These are phyloP conservation scores for Nigrospora sphaerica DNA, from an alignment of 2,329 filamentous ascomycete species.

Conservation along the genomic window DNA sequence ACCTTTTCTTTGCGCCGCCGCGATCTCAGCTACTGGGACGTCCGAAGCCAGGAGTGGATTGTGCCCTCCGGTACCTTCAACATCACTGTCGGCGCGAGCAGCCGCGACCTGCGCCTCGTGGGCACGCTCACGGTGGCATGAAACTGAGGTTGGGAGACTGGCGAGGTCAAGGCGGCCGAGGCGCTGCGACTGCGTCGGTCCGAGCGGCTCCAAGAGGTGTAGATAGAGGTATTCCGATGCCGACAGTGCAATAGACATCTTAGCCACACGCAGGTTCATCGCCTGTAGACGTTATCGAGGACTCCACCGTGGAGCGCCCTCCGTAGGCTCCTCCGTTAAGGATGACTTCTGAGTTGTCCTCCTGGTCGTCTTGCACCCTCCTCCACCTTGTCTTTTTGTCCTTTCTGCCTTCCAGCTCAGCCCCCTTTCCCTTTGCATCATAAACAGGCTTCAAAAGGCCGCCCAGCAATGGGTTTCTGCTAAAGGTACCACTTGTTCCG, in stretches of 20 bases:
- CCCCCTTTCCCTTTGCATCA: slow-evolving; percentile 45
- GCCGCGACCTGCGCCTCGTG: not conserved
- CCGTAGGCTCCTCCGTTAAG: slow-evolving; percentile 49
- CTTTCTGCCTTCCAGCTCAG: slow-evolving; percentile 32
- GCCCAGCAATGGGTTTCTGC: slow-evolving; percentile 60
- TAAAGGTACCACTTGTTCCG: slow-evolving; percentile 52
- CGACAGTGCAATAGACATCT: not conserved
- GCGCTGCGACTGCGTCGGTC: no score
- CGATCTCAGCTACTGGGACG: slow-evolving; percentile 62
- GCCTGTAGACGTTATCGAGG: slow-evolving; percentile 5
- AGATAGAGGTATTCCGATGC: no score
- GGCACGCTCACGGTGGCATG: not conserved
- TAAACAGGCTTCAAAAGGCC: slow-evolving; percentile 59
- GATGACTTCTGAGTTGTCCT: slow-evolving; percentile 52
- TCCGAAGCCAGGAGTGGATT: slow-evolving; percentile 51
- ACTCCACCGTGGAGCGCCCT: slow-evolving; percentile 12
- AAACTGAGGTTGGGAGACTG: not conserved
- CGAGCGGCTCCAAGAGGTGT: no score
- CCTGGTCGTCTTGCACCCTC: slow-evolving; percentile 52
- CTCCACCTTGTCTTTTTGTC: slow-evolving; percentile 43
- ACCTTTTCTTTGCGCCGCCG: slow-evolving; percentile 47
- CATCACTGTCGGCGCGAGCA: slow-evolving; percentile 1
- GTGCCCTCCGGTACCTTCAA: slow-evolving; percentile 28
- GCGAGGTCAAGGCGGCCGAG: no score
- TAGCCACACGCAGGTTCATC: slow-evolving; percentile 35